These are phyloP conservation scores for Theobroma grandiflorum DNA, from an alignment of 441 rosid species.

Conservation along the genomic window DNA sequence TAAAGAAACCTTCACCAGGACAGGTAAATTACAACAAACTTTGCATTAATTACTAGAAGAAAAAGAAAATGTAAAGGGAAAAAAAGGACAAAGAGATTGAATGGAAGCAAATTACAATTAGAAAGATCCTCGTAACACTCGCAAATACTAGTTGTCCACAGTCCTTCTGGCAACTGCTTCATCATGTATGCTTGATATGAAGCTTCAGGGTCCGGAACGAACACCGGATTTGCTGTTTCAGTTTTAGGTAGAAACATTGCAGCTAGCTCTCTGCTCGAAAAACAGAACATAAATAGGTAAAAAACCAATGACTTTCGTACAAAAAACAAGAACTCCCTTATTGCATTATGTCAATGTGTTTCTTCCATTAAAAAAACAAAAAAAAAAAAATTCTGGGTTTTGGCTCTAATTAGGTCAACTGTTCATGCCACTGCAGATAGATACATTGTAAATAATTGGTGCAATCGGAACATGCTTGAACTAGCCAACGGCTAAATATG, in stretches of 20 bases:
- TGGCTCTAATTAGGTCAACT: neutral
- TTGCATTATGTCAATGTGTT: neutral
- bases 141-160: conserved; percentile 54
- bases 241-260: conserved; percentile 16
- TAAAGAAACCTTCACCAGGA: conserved; percentile 40
- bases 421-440: neutral
- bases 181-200: conserved; percentile 46
- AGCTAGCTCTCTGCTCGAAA: neutral
- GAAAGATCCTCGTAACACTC: conserved; percentile 45
- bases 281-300: neutral
- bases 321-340: neutral
- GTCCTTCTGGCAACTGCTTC: conserved; percentile 45
- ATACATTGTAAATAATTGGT: neutral
- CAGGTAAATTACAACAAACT: neutral
- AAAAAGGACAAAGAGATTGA: neutral
- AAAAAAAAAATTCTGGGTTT: neutral
- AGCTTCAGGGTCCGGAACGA: conserved; percentile 37
- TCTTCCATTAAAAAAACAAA: neutral
- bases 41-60: neutral
- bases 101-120: conserved; percentile 36
- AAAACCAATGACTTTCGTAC: neutral
- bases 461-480: neutral
- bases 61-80: neutral
- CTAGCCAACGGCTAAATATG: neutral
- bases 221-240: conserved; percentile 42